Evolutionary conservation across 2,329 filamentous ascomycete genomes (phyloP), one percentile per base, ranked within the genome.

Genomic region (Ceratocystis cacaofunesta): DNA sequence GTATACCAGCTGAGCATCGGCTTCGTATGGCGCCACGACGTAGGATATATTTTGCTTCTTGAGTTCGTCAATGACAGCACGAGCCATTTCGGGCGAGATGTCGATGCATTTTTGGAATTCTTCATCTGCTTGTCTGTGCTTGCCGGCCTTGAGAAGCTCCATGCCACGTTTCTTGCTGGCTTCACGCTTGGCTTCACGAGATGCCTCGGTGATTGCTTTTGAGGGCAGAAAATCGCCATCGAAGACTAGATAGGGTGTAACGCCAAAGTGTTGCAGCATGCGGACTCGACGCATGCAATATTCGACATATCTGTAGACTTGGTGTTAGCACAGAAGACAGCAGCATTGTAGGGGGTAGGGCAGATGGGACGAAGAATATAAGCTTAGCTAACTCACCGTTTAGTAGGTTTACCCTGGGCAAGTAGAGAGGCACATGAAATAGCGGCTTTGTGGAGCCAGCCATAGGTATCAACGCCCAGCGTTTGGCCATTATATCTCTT

Each of bases 41-140:
- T 96, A 97, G 66, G 90, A 83, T 17, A 99, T 82, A 48, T 85
- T 81, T 71, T 86, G 78, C 71, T 84, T 84, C 76, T 95, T 96
- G 71, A 97, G 80, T 73, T 95, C 90, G 70, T 96, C 91, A 67
- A 99, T 99, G 64, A 97, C 77, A 69, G 89, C 82, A 5, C 89
- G 85, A 6, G 94, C 94, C 95, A 99, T 99, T 71, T 94, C 86
- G 1, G 95, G 92, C 1, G 94, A 97, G 46, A 99, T 86, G 74
- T 99, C 94, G 68, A 97, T 88, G 58, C 92, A 89, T 74, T 97
- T 99, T 73, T 97, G 92, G 66, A 97, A 82, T 74, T 97, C 91
- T 58, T 86, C 79, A 66, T 92, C 85, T 8, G 94, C 94, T 72
- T 92, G 88, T 0, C 87, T 81, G 1, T 83, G 80, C 73, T 92